phyloP scores from a whole-genome alignment of 257 asterid species.

The Nicotiana tabacum region DNA sequence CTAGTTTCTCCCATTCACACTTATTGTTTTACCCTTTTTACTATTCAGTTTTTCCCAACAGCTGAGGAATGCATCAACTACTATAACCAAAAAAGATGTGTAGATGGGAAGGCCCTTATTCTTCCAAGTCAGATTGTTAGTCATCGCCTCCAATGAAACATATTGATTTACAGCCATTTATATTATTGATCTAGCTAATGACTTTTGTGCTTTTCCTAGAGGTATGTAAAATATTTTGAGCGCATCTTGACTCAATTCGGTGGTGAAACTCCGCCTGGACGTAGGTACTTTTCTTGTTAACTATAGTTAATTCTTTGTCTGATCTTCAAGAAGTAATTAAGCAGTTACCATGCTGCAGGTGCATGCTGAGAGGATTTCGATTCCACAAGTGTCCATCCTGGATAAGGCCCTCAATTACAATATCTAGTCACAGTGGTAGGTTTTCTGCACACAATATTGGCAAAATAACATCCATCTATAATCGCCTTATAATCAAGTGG shows the following conservation, averaged over 20 bases:
- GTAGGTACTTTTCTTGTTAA: conserved; percentile 76
- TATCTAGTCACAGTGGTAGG: conserved; percentile 83
- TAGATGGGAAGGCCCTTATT: conserved; percentile 89
- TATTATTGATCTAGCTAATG: conserved; percentile 15
- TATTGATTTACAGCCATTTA: conserved; percentile 1
- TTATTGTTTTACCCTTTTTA: conserved; percentile 22
- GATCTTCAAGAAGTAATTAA: conserved; percentile 25
- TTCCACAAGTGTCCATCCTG: conserved; percentile 87
- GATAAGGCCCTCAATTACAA: conserved; percentile 95
- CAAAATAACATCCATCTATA: background rate
- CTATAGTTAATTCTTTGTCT: conserved; percentile 23
- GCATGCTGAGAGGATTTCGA: conserved; percentile 98
- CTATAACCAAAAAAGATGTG: conserved; percentile 88
- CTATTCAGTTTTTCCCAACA: conserved; percentile 82
- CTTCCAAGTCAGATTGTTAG: conserved; percentile 97
- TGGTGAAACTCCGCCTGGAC: conserved; percentile 90
- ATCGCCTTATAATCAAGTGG: background rate
- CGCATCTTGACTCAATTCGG: conserved; percentile 51
- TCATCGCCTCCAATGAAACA: conserved; percentile 23
- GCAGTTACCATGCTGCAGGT: conserved; percentile 39
- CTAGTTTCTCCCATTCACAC: conserved; percentile 13
- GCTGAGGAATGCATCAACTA: conserved; percentile 89
- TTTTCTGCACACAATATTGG: background rate
- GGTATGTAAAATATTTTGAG: conserved; percentile 91
- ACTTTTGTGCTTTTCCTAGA: conserved; percentile 38